A percentile compares a stretch with the other conserved stretches of the same genome.
phyloP scores from a whole-genome alignment of 768 basidiomycete species.

The Tubosaeta sp. region DNA sequence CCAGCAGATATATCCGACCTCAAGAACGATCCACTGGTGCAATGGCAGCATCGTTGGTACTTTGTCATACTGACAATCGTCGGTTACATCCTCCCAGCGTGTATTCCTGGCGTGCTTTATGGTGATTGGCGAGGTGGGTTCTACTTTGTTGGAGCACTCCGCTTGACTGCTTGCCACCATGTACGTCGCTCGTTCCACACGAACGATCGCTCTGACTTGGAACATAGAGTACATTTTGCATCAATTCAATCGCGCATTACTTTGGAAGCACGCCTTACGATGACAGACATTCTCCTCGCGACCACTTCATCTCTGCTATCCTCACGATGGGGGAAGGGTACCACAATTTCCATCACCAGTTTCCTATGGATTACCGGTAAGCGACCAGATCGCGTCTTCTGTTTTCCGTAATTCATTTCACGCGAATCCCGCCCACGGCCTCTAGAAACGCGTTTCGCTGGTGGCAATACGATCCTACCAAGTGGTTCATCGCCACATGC shows the following conservation, averaged over 20 bases:
- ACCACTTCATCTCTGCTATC: slow-evolving; percentile 77
- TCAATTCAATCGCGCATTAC: slow-evolving; percentile 86
- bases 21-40: slow-evolving; percentile 60
- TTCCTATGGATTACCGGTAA: slow-evolving; percentile 64
- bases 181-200: slow-evolving; percentile 38
- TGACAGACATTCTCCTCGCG: slow-evolving; percentile 71
- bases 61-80: slow-evolving; percentile 57
- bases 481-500: slow-evolving; percentile 76
- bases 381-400: background rate
- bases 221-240: slow-evolving; percentile 74
- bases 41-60: slow-evolving; percentile 78
- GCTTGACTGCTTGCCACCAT: slow-evolving; percentile 77
- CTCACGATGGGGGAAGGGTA: slow-evolving; percentile 72
- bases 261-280: slow-evolving; percentile 80
- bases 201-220: background rate
- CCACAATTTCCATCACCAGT: slow-evolving; percentile 82
- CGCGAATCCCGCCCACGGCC: background rate
- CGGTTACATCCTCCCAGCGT: slow-evolving; percentile 66
- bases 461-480: slow-evolving; percentile 71
- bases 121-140: slow-evolving; percentile 75
- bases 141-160: slow-evolving; percentile 68
- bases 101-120: slow-evolving; percentile 69
- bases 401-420: slow-evolving; percentile 1
- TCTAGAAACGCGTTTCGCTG: slow-evolving; percentile 65
- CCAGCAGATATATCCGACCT: slow-evolving; percentile 71